These are phyloP conservation scores for Wallacemonas sp. DNA, from an alignment of 208 protist species.

Conservation along the genomic window DNA sequence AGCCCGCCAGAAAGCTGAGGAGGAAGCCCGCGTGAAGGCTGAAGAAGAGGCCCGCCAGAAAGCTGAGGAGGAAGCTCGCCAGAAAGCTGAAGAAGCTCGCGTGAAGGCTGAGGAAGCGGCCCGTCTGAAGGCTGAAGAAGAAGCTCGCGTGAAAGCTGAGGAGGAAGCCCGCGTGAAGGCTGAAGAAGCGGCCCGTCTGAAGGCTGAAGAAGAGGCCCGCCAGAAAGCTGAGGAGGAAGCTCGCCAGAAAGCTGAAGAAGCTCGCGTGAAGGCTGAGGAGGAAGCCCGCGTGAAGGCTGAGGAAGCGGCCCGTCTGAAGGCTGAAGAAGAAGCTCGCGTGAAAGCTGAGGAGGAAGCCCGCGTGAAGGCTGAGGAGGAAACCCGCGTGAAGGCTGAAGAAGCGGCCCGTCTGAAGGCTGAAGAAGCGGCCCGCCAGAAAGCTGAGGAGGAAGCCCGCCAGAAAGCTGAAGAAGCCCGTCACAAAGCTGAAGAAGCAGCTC, in stretches of 20 bases:
- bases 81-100: neutral
- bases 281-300: neutral
- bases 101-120: neutral
- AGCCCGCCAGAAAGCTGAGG: neutral
- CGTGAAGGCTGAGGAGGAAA: neutral
- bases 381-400: neutral
- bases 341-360: conserved; percentile 5
- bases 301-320: neutral
- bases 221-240: neutral
- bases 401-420: neutral
- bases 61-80: conserved; percentile 3
- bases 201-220: neutral
- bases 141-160: conserved; percentile 8
- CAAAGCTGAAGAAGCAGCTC: neutral
- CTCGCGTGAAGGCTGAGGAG: neutral
- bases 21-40: neutral
- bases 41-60: neutral
- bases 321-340: neutral
- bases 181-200: neutral
- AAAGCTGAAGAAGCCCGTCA: neutral
- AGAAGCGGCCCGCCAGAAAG: too few species aligned
- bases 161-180: conserved; percentile 2
- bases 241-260: conserved; percentile 8
- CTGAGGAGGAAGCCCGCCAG: conserved; percentile 2
- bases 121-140: neutral